phyloP scores from a whole-genome alignment of 441 rosid genomes.

The Brassica hybrid region DNA sequence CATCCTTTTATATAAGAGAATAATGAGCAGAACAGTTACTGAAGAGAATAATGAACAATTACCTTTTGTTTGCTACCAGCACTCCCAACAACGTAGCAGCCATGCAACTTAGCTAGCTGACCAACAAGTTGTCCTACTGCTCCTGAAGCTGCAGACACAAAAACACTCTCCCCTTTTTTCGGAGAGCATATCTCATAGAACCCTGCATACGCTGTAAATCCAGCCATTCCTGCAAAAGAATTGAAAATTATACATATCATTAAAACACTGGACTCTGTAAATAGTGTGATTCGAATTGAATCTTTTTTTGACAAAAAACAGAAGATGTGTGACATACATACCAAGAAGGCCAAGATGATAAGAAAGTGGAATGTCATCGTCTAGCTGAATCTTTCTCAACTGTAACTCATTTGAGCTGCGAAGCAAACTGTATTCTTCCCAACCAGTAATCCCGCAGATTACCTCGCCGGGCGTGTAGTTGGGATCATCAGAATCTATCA shows the following conservation, averaged over 20 bases:
- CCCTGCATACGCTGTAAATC: conserved; percentile 82
- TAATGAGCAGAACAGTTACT: neutral
- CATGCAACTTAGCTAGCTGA: conserved; percentile 79
- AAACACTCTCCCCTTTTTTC: conserved; percentile 64
- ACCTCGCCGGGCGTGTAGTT: conserved; percentile 65
- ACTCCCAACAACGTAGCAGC: conserved; percentile 88
- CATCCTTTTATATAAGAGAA: neutral
- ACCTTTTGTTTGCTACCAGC: conserved; percentile 80
- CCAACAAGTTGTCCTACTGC: conserved; percentile 95
- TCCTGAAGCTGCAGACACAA: conserved; percentile 83
- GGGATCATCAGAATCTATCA: conserved; percentile 67
- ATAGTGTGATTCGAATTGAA: neutral
- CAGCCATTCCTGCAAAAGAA: conserved; percentile 70
- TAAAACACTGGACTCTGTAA: neutral
- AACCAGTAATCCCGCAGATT: conserved; percentile 60
- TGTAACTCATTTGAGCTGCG: conserved; percentile 36
- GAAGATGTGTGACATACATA: conserved; percentile 35
- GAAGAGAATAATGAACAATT: neutral
- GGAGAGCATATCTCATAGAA: conserved; percentile 76
- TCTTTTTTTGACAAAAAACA: neutral
- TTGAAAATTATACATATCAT: neutral
- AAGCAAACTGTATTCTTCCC: conserved; percentile 88
- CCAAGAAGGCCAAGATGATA: conserved; percentile 88
- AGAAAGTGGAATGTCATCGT: conserved; percentile 66
- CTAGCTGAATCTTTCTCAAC: conserved; percentile 59